Percentiles rank a stretch among this genome's conserved stretches.
Evolutionary conservation across 345 rosid genomes (phyloP).

Genomic region (Pistacia vera): DNA sequence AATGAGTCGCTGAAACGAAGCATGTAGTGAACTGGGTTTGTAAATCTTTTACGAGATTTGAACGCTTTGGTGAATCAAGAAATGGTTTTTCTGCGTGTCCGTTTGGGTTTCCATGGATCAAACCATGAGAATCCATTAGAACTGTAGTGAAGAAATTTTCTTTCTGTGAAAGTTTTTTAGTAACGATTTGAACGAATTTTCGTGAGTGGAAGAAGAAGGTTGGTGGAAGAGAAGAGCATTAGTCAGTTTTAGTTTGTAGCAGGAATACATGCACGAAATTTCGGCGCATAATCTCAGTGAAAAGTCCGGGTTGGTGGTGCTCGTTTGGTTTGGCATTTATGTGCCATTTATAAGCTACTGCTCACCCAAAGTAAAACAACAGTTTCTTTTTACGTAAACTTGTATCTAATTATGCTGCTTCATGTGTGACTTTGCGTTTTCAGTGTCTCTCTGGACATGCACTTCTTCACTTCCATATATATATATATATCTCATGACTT

Average conservation of each 20-base stretch:
- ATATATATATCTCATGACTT: too few relatives aligned
- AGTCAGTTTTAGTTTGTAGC: neutral
- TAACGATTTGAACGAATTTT: neutral
- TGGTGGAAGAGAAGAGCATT: neutral
- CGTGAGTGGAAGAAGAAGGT: neutral
- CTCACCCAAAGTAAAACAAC: neutral
- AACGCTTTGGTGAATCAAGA: neutral
- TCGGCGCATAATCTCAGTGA: slow-evolving; percentile 10
- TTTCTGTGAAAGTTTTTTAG: too few relatives aligned
- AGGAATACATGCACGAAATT: slow-evolving; percentile 18
- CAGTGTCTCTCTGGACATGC: neutral
- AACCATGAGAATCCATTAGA: slow-evolving; percentile 27
- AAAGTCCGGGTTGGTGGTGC: slow-evolving; percentile 3
- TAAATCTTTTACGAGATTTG: neutral
- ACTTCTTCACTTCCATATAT: neutral
- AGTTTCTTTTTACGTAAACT: neutral
- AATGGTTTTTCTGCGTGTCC: neutral
- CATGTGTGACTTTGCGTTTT: neutral
- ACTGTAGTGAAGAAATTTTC: neutral
- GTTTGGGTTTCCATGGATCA: slow-evolving; percentile 26
- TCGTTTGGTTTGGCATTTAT: slow-evolving; percentile 9
- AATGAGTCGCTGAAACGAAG: slow-evolving; percentile 51
- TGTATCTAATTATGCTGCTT: neutral
- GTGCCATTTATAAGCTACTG: neutral
- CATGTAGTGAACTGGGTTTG: slow-evolving; percentile 42